These are phyloP conservation scores for Warburgia ugandensis DNA, from an alignment of 164 flowering plant species.

Conservation along the genomic window DNA sequence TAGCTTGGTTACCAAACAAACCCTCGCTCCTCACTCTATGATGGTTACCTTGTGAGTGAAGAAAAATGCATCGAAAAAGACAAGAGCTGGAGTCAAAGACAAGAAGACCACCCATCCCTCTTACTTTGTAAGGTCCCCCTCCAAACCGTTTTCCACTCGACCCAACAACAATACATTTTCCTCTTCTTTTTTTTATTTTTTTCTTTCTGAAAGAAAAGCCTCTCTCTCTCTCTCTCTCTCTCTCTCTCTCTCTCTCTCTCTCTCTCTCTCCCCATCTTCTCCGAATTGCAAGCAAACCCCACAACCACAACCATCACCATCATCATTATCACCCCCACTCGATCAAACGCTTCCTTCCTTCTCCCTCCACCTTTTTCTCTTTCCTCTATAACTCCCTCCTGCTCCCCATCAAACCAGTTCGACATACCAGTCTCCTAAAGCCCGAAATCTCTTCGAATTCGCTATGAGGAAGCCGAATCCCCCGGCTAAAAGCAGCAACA, in stretches of 20 bases:
- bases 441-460: background rate
- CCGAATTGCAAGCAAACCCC: constrained; percentile 1
- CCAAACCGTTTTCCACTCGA: constrained; percentile 77
- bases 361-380: constrained; percentile 10
- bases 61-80: constrained; percentile 43
- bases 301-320: background rate
- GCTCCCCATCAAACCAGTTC: constrained; percentile 4
- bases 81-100: constrained; percentile 51
- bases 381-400: constrained; percentile 3
- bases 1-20: constrained; percentile 21
- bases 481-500: constrained; percentile 16
- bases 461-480: constrained; percentile 49
- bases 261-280: constrained; percentile 8
- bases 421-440: background rate
- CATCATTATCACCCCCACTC: constrained; percentile 8
- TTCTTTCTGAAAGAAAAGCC: constrained; percentile 7
- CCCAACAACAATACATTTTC: constrained; percentile 53
- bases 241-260: constrained; percentile 24
- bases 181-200: constrained; percentile 20
- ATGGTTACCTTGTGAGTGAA: constrained; percentile 63
- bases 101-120: constrained; percentile 43
- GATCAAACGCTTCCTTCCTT: constrained; percentile 10
- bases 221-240: constrained; percentile 15
- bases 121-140: constrained; percentile 41
- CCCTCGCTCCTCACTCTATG: constrained; percentile 16